Conservation (phyloP, 805 yeast species). For the Hanseniaspora occidentalis region DNA sequence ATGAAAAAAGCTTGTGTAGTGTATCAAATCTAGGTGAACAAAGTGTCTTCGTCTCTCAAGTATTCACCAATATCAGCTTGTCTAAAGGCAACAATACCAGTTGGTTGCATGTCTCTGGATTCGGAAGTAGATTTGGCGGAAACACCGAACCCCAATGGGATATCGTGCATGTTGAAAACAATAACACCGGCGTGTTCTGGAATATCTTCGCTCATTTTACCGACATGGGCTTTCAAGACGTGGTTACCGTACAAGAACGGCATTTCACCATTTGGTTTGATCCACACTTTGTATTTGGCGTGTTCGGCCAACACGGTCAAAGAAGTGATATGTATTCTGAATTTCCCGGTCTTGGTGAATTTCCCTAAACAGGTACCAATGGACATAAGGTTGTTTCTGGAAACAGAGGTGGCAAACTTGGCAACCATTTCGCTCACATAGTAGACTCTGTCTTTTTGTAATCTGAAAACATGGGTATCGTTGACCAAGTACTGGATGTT, state of each 20-base stretch:
- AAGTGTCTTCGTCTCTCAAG: conserved; percentile 92
- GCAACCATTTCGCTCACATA: conserved; percentile 78
- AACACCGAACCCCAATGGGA: conserved; percentile 92
- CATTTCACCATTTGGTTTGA: conserved; percentile 96
- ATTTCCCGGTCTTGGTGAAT: conserved; percentile 95
- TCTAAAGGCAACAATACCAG: conserved; percentile 88
- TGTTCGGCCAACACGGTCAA: conserved; percentile 69
- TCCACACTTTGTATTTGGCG: conserved; percentile 93
- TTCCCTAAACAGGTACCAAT: conserved; percentile 90
- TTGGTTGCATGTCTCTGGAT: conserved; percentile 79
- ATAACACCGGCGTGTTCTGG: conserved; percentile 97
- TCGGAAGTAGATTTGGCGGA: conserved; percentile 86
- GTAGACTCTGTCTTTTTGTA: conserved; percentile 94
- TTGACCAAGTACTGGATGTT: conserved; percentile 82
- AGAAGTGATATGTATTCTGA: conserved; percentile 89
- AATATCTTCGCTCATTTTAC: conserved; percentile 92
- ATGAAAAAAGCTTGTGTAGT: too few relatives aligned
- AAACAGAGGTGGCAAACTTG: conserved; percentile 78
- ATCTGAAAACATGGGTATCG: conserved; percentile 80
- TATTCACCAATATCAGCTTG: conserved; percentile 98
- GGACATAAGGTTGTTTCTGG: conserved; percentile 84
- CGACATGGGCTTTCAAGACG: conserved; percentile 90
- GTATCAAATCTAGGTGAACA: conserved; percentile 46
- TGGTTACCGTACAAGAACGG: conserved; percentile 95
- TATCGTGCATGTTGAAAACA: conserved; percentile 81